Evolutionary conservation across 352 stramenopile genomes (phyloP).

Genomic region (Peronospora belbahrii): DNA sequence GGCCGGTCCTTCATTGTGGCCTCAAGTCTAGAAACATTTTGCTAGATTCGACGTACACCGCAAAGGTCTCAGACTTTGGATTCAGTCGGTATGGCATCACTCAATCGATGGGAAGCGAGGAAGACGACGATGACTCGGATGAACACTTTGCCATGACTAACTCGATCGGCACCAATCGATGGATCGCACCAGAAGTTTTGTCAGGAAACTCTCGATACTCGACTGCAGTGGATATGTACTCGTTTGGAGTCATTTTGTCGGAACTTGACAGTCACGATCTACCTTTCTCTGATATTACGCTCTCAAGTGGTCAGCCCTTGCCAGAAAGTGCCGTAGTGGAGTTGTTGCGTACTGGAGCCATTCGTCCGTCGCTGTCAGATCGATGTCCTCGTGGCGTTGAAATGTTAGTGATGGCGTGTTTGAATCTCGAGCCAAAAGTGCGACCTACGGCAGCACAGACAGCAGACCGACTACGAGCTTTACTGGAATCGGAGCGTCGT

Average conservation of each 20-base stretch:
- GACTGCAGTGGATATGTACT: constrained; percentile 55
- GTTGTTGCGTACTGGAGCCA: constrained; percentile 38
- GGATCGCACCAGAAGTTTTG: constrained; percentile 60
- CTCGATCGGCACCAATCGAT: constrained; percentile 34
- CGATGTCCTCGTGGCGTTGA: constrained; percentile 39
- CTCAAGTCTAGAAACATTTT: constrained; percentile 67
- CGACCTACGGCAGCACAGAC: constrained; percentile 38
- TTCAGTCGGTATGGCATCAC: constrained; percentile 38
- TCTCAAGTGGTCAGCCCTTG: constrained; percentile 46
- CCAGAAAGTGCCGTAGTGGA: constrained; percentile 43
- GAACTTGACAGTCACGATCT: constrained; percentile 66
- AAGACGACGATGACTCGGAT: constrained; percentile 15
- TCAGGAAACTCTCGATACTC: constrained; percentile 34
- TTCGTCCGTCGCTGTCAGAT: constrained; percentile 43
- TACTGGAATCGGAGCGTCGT: constrained; percentile 43
- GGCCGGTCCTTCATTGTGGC: constrained; percentile 58
- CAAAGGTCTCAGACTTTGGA: constrained; percentile 69
- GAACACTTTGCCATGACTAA: constrained; percentile 19
- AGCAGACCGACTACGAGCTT: constrained; percentile 28
- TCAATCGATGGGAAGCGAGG: constrained; percentile 15
- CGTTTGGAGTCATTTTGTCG: constrained; percentile 60
- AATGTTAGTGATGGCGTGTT: constrained; percentile 43
- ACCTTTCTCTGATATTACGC: constrained; percentile 52
- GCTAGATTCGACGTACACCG: constrained; percentile 40
- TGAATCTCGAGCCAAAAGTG: constrained; percentile 36